Evolutionary conservation across 257 asterid species (phyloP).

Genomic region (Petunia axillaris): DNA sequence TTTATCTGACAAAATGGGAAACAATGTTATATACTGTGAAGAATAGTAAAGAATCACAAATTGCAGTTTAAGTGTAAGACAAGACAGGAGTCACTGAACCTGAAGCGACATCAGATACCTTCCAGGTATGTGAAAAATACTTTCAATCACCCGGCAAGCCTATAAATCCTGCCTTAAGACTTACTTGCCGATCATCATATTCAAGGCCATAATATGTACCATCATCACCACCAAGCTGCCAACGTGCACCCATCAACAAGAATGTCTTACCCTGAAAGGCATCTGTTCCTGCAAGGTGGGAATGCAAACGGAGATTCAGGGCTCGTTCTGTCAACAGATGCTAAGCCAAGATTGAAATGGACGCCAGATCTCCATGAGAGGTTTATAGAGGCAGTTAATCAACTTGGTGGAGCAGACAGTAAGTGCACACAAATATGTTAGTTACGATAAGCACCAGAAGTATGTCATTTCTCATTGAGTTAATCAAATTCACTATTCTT

Average conservation of each 20-base stretch:
- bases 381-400: constrained; percentile 92
- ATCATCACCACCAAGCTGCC: constrained; percentile 68
- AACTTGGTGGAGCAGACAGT: constrained; percentile 99
- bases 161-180: constrained; percentile 28
- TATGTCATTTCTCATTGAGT: constrained; percentile 32
- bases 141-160: constrained; percentile 15
- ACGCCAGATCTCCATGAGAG: constrained; percentile 88
- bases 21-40: constrained; percentile 30
- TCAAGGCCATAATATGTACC: constrained; percentile 60
- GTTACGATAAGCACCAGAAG: constrained; percentile 27
- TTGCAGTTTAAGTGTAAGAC: constrained; percentile 40
- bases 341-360: constrained; percentile 98
- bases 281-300: constrained; percentile 70
- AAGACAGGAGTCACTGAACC: constrained; percentile 35
- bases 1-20: constrained; percentile 33
- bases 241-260: constrained; percentile 57
- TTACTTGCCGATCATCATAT: constrained; percentile 36
- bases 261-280: constrained; percentile 71
- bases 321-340: constrained; percentile 93
- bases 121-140: constrained; percentile 48
- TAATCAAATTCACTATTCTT: constrained; percentile 33
- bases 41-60: constrained; percentile 35
- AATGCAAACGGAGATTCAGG: constrained; percentile 75
- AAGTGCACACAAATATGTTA: constrained; percentile 39
- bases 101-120: constrained; percentile 37